A percentile compares a stretch with the other conserved stretches of the same genome.
Evolutionary conservation across 2,329 filamentous ascomycete species (phyloP).

Genomic region (Hymenoscyphus scutula): DNA sequence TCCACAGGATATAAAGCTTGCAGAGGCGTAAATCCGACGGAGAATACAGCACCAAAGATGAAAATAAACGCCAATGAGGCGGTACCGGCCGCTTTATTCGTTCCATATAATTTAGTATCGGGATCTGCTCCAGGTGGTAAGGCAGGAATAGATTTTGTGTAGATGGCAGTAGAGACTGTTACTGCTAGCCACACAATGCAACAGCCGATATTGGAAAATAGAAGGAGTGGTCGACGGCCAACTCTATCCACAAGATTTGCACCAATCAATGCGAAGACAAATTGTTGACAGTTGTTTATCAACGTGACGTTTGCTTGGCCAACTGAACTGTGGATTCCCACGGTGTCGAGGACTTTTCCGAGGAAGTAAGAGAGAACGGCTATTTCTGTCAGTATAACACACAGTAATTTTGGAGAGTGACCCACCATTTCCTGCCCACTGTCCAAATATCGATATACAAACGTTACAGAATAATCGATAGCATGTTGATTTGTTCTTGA

Average conservation of each 20-base stretch:
- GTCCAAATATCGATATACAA: constrained; percentile 51
- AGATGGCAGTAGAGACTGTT: constrained; percentile 40
- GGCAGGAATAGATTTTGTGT: constrained; percentile 28
- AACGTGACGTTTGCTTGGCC: constrained; percentile 53
- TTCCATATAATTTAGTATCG: constrained; percentile 20
- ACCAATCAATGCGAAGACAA: constrained; percentile 53
- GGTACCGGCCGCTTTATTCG: constrained; percentile 35
- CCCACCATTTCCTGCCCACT: constrained; percentile 45
- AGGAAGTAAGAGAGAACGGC: constrained; percentile 53
- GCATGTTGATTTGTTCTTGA: constrained; percentile 47
- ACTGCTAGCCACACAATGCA: constrained; percentile 51
- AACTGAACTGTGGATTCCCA: constrained; percentile 48
- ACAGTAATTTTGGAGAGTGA: not conserved
- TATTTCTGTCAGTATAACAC: constrained; percentile 18
- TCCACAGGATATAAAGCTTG: constrained; percentile 52
- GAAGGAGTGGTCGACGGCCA: constrained; percentile 56
- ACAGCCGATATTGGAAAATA: constrained; percentile 49
- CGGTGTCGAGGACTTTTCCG: constrained; percentile 49
- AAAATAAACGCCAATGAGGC: constrained; percentile 53
- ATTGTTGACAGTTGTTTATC: constrained; percentile 53
- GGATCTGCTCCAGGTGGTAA: constrained; percentile 13
- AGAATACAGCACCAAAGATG: constrained; percentile 53
- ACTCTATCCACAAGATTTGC: constrained; percentile 55
- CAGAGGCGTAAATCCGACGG: constrained; percentile 45
- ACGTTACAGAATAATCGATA: constrained; percentile 52